Base-by-base conservation (phyloP, 768 basidiomycete species). In the Suillus alpinus region DNA sequence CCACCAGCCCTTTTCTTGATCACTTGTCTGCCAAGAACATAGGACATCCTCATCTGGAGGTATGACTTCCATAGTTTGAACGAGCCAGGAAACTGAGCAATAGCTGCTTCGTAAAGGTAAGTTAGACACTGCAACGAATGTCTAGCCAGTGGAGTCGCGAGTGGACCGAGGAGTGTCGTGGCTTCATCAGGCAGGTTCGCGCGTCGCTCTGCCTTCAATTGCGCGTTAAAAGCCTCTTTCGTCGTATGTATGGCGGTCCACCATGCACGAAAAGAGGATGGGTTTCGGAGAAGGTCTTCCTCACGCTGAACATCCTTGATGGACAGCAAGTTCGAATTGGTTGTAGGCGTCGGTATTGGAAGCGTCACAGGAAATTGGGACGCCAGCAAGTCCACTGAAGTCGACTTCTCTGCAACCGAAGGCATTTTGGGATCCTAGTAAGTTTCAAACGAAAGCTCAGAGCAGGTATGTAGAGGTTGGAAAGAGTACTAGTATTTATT, bases 11-110 rank as follows among this genome's bases (percentile, higher is more conserved):
- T 83, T 79, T 93, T 89, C 75, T 86, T 89, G 46, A 81, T 71
- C 6, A 87, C 75, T 1, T 81, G 83, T 65, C 84, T 88, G 2
- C 96, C 97, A 10, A 96, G 79, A 4, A 98, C 92, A 74, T 89
- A 97, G 1, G 83, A 80, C 81, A 91, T 88, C 52, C 97, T 84
- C 76, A 88, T 86, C 56, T 81, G 82, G 46, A 98, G 80, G 74
- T 99, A 99, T 0, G 92, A 84, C 70, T 94, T 95, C 97, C 97
- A 98, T 57, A 98, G 77, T 73, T 97, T 95, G 85, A 94, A 98
- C 2, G 89, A 92, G 12, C 83, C 86, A 0, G 95, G 90, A 68
- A 98, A 97, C 64, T 95, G 84, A 4, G 76, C 81, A 26, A 99
- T 82, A 0, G 96, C 96, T 20, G 92, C 81, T 75, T 99, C 97